Base-by-base conservation (phyloP, 2,329 filamentous ascomycete species). In the Magnaporthiopsis rhizophila region DNA sequence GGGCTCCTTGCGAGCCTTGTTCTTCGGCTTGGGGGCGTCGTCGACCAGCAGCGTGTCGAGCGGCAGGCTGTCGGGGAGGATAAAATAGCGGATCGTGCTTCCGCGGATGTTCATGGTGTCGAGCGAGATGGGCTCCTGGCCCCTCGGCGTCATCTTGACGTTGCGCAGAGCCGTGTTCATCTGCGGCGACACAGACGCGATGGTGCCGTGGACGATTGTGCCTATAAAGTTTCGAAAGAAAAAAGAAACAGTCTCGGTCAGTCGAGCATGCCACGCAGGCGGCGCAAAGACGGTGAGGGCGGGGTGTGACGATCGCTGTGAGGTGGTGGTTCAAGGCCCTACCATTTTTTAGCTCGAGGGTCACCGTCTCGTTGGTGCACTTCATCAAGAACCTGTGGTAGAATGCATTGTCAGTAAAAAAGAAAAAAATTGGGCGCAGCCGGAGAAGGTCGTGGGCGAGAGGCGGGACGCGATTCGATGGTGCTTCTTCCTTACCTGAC, bases 281-380 rank as follows among this genome's bases (percentile, higher is more conserved):
- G 13, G 38, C 30, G 30, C 30, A 57, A 6, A 62, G 13, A 57
- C 11, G 36, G 30, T 60, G 26, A 32, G 32, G 58, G 26, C n/a
- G 28, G 8, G 32, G n/a, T 12, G 57, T n/a, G 18, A 7, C n/a
- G 57, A 21, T 58, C 26, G 57, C 57, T 58, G 6, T 18, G 30
- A 8, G 13, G 28, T 12, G 30, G 2, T 30, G 57, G 11, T 58
- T 9, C 21, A 36, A 58, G 13, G 59, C 71, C 77, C 59, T 82
- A 95, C 93, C 95, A 86, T 98, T 98, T 79, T 99, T 99, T 71
- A 99, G 84, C 79, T 99, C 95, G 77, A 99, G 91, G 59, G 94
- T 98, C 73, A 98, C 95, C 73, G 95, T 97, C 82, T 99, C 95
- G 79, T 97, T 98, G 78, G 91, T 88, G 79, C 94, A 98, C 84